Evolutionary conservation across 495 filamentous ascomycete genomes (phyloP), one percentile per base, ranked within the genome.

Genomic region (Tuber umbilicatum): DNA sequence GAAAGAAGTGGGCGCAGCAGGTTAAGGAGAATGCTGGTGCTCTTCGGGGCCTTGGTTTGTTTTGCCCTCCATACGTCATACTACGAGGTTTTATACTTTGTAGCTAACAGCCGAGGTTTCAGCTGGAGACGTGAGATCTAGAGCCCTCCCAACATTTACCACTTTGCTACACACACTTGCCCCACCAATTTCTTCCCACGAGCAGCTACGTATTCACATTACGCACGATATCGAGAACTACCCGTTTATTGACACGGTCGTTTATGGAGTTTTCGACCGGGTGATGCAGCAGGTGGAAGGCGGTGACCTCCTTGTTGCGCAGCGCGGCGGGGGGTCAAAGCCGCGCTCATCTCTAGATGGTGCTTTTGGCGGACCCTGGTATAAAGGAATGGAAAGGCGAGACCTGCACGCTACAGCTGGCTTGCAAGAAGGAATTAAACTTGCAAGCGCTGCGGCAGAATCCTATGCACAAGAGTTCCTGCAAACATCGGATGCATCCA

Each of bases 211-310:
- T 80, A 99, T 99, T 82, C 95, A 99, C 86, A 93, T 96, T 74
- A 97, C 96, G 31, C 96, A 98, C 85, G 94, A 97, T 82, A 87
- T 98, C 31, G 89, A 93, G 70, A 92, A 92, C 72, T 99, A 99
- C 84, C 95, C 96, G 14, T 93, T 92, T 55, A 89, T 99, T 75
- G 94, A 98, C 83, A 94, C 94, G 17, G 88, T 97, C 40, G 93
- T 98, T 81, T 94, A 97, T 84, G 87, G 87, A 43, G 93, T 95
- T 78, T 99, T 99, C 86, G 93, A 92, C 73, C 90, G 94, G 71
- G 94, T 99, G 68, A 99, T 99, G 95, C 87, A 94, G 42, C 95
- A 99, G 84, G 95, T 99, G 72, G 95, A 99, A 84, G 95, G 95
- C 73, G 95, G 95, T 37, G 95, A 98, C 82, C 89, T 99, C n/a